Evolutionary conservation across 148 eudicot species (phyloP), one percentile per base, ranked within the genome.

Genomic region (Chenopodium berlandieri): DNA sequence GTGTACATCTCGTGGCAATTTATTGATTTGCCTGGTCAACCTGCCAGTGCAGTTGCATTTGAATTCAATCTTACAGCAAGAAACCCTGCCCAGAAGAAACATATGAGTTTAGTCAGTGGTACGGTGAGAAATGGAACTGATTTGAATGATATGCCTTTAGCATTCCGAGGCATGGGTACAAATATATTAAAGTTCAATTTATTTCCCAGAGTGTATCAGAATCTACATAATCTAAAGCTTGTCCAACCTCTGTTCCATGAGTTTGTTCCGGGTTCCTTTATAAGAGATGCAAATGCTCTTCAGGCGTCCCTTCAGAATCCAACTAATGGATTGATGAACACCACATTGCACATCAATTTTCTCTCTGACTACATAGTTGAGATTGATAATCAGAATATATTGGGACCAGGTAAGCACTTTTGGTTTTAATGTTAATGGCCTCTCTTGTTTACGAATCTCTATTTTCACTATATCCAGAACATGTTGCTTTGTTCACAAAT

Each of bases 201-300:
- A n/a, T 94, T 94, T 80, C 99, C 98, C 14, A 84, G 92, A 82
- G 22, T 91, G 73, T 96, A 92, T 86, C 91, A 64, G 52, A 96
- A 94, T 75, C 52, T 86, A 40, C 91, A 87, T 58, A 84, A 85
- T 79, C 88, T 96, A 69, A 96, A 94, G 91, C 95, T 96, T 73
- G 89, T 90, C 78, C 99, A 94, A 81, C 99, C 99, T 54, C 85
- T 94, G 76, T 89, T 96, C 86, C 98, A 96, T 44, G 94, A 94
- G 82, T 96, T 96, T 78, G 79, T 94, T 23, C 95, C 95, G 34
- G 99, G 99, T 74, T 96, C 98, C 56, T 91, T 69, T 83, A 84
- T 88, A 77, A 85, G 86, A 73, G 91, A 92, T 76, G 84, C 78
- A 75, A 88, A 82, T 84, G 92, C 88, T 81, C 91, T 96, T 71